Evolutionary conservation across 2,329 filamentous ascomycete species (phyloP), one percentile per base, ranked within the genome.

Genomic region (Fusarium solani-melongenae): DNA sequence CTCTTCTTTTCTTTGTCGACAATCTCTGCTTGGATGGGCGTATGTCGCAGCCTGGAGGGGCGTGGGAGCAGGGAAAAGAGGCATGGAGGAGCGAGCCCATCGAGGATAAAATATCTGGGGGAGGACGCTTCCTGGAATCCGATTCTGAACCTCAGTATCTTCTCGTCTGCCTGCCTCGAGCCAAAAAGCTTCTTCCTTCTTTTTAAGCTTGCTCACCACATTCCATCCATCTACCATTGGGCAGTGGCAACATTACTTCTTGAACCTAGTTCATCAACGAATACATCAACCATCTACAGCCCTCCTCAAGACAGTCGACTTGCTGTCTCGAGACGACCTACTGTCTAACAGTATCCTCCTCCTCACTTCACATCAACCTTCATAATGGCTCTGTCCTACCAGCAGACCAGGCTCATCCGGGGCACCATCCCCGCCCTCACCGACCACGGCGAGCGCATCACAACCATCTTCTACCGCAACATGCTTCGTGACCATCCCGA

Each of bases 401-500:
- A 86, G 57, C 92, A 95, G 83, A 86, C 88, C 66, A 83, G 87
- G 60, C 87, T 92, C 77, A 90, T 95, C 82, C 92, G 91, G 81
- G 87, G 90, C 60, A 94, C 93, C 7, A 89, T 93, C 67, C 93
- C 93, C 3, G 87, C 92, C 36, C 87, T 95, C 4, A 87, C 87
- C 24, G 86, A 91, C 70, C 90, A 94, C 79, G 93, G 93, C 79
- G 87, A 88, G 71, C 85, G 87, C 70, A 93, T 95, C 80, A 92
- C 92, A 7, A 86, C 86, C n/a, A 86, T 88, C 73, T 94, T 95
- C 84, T 95, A 95, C 85, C 85, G 86, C 70, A 91, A 89, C 78
- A 89, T 95, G 85, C 84, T 95, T 27, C 79, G 80, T 12, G 89
- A 90, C 41, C 86, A 94, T 69, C 92, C 92, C 0, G 87, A 90